phyloP scores from a whole-genome alignment of 768 basidiomycete species.

The Lenzites betulinus region DNA sequence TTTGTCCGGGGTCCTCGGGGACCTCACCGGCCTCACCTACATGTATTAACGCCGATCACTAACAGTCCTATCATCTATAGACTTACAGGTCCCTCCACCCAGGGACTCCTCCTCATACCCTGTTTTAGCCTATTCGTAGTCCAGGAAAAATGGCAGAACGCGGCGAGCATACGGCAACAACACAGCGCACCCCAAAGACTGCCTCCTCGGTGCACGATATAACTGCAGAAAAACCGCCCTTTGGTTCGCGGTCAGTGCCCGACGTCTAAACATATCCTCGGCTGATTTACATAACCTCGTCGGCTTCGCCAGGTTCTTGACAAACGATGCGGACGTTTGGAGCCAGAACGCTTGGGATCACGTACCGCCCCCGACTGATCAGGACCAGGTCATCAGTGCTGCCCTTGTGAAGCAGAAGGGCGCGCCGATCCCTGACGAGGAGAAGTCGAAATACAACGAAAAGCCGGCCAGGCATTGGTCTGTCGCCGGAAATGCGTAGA shows the following conservation, averaged over 20 bases:
- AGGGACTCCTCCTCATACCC: too few species aligned
- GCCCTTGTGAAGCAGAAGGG: constrained; percentile 71
- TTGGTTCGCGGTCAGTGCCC: constrained; percentile 62
- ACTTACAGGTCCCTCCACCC: too few species aligned
- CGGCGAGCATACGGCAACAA: too few species aligned
- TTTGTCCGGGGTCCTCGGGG: too few species aligned
- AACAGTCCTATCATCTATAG: too few species aligned
- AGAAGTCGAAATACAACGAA: constrained; percentile 70
- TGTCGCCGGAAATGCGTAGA: neutral
- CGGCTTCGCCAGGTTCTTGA: constrained; percentile 57
- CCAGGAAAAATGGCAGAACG: too few species aligned
- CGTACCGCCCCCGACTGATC: constrained; percentile 81
- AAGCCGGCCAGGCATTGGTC: constrained; percentile 77
- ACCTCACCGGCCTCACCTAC: too few species aligned
- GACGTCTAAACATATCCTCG: constrained; percentile 11
- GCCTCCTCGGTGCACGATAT: constrained; percentile 72
- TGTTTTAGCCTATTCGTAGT: too few species aligned
- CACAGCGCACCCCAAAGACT: constrained; percentile 5
- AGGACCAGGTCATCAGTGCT: constrained; percentile 67
- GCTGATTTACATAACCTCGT: neutral
- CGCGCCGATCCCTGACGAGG: constrained; percentile 72
- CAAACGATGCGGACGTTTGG: constrained; percentile 74
- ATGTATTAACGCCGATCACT: too few species aligned
- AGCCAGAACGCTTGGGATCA: constrained; percentile 91
- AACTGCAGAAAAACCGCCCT: constrained; percentile 56